Conservation (phyloP, 495 filamentous ascomycete species). For the Daldinia grandis region DNA sequence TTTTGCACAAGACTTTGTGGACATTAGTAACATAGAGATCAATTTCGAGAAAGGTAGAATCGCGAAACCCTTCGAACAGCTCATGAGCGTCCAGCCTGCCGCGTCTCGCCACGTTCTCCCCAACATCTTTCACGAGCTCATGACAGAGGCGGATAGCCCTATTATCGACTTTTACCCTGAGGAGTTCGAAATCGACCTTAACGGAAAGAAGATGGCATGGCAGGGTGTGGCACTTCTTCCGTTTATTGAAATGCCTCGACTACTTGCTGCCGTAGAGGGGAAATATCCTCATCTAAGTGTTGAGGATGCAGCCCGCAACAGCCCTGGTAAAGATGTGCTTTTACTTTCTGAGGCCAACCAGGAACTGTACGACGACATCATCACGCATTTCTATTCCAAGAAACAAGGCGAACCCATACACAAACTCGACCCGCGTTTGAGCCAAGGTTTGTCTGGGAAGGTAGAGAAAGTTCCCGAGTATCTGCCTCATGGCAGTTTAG, state of each 20-base stretch:
- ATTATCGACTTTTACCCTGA: conserved; percentile 98
- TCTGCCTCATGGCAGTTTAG: conserved; percentile 71
- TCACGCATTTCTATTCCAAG: conserved; percentile 87
- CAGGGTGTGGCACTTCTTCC: conserved; percentile 93
- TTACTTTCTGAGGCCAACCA: conserved; percentile 81
- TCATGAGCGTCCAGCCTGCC: conserved; percentile 97
- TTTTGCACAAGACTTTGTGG: conserved; percentile 93
- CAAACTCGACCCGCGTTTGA: conserved; percentile 74
- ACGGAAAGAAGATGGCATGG: conserved; percentile 99
- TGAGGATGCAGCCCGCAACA: conserved; percentile 82
- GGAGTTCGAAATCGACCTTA: conserved; percentile 90
- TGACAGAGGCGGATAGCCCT: conserved; percentile 84
- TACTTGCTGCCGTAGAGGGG: conserved; percentile 83
- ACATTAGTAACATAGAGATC: conserved; percentile 79
- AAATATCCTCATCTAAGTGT: conserved; percentile 80
- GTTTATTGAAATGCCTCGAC: conserved; percentile 91
- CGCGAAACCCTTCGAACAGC: conserved; percentile 93
- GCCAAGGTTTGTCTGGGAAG: conserved; percentile 79
- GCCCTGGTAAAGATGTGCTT: conserved; percentile 80
- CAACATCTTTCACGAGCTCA: conserved; percentile 82
- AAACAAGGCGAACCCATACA: conserved; percentile 72
- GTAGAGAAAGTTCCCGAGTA: conserved; percentile 83
- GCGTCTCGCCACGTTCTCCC: conserved; percentile 92
- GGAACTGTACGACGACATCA: conserved; percentile 81
- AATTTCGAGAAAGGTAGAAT: conserved; percentile 85